Base-by-base conservation (phyloP, 78 protist species). In the Isochrysis galbana region DNA sequence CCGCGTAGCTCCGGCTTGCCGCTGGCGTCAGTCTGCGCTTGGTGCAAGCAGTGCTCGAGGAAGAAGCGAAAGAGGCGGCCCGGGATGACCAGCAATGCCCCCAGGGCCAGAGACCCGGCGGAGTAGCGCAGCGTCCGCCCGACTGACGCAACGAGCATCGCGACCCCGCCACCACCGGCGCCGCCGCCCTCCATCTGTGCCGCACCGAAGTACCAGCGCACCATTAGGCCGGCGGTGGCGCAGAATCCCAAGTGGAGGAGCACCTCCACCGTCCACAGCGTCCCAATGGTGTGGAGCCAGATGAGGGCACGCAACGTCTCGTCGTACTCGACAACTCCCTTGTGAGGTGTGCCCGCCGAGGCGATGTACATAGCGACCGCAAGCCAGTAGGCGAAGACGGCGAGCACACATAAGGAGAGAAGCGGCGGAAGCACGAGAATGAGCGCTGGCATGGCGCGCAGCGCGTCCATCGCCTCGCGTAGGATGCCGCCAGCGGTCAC, bases 21-120 rank as follows among this genome's bases (percentile, higher is more conserved):
- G 84, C 26, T 4, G 17, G 34, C 44, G 84, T 77, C 46, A 7
- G 84, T 77, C 84, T 77, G 84, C 84, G 84, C 84, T n/a, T 39
- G 84, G 84, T 77, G 84, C 47, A 77, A 32, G 84, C 84, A 77
- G 47, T 77, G 84, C 84, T 77, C 84, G 84, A 77, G 84, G 46
- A 77, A 39, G 84, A 77, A 77, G 47, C 84, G 84, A 29, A 77
- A 39, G 46, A 39, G 26, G 84, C 84, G 84, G 29, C 84, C 84
- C n/a, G 84, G 47, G 32, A 77, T 36, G 32, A 77, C 47, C 29
- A 77, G 84, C 84, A 77, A 46, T 1, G 84, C 3, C 47, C 84
- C 84, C 32, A 77, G 45, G 34, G 84, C 84, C 34, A 77, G 47
- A 4, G 84, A 77, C 47, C 84, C 84, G 22, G 84, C 34, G 29